A percentile compares a stretch with the other conserved stretches of the same genome.
Conservation (phyloP, 495 filamentous ascomycete genomes). For the Elasticomyces elasticus region DNA sequence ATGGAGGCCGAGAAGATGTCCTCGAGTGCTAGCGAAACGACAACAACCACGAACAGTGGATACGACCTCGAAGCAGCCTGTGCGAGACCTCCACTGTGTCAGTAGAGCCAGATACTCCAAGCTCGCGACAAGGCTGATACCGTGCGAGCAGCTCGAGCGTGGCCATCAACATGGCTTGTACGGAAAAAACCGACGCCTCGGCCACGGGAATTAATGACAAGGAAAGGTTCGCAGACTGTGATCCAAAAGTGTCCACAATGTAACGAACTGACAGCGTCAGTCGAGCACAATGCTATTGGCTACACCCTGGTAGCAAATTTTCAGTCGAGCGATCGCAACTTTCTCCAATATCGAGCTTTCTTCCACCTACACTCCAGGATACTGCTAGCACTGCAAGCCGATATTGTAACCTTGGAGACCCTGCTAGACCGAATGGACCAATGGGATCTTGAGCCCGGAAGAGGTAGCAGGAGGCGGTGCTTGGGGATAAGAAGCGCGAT, state of each 20-base stretch:
- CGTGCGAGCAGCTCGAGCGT: background rate
- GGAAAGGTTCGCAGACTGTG: background rate
- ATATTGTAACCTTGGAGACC: slow-evolving; percentile 29
- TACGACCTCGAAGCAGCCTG: background rate
- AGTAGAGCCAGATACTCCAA: background rate
- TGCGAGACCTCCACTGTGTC: background rate
- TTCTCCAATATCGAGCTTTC: slow-evolving; percentile 34
- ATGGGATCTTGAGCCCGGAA: slow-evolving; percentile 3
- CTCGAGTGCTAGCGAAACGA: background rate
- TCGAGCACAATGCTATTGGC: slow-evolving; percentile 30
- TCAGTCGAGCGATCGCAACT: slow-evolving; percentile 29
- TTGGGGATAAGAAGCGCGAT: slow-evolving; percentile 7
- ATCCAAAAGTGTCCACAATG: background rate
- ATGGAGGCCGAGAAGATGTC: background rate
- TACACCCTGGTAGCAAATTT: slow-evolving; percentile 34
- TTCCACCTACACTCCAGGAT: slow-evolving; percentile 31
- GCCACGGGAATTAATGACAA: too few species aligned
- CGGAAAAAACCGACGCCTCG: too few species aligned
- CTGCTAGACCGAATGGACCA: slow-evolving; percentile 28
- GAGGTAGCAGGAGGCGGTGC: background rate
- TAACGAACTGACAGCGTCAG: slow-evolving; percentile 4
- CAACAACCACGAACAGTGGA: background rate
- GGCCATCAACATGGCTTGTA: too few species aligned
- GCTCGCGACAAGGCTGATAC: background rate
- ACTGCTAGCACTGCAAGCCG: slow-evolving; percentile 32